These are phyloP conservation scores for Neonectria hederae DNA, from an alignment of 2,329 filamentous ascomycete genomes.

Conservation along the genomic window DNA sequence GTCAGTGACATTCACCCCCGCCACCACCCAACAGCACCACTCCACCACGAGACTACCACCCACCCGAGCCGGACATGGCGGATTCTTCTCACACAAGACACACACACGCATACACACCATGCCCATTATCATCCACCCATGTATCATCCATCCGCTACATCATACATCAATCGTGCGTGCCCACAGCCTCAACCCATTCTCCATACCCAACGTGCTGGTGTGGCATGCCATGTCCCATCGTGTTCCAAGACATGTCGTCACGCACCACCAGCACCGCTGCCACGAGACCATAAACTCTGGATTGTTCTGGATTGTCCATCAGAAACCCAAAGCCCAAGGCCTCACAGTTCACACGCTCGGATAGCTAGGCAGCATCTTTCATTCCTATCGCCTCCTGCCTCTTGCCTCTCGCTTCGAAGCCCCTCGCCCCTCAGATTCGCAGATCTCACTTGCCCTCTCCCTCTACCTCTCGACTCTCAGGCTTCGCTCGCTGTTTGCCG, in stretches of 20 bases:
- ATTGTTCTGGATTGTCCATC: constrained; percentile 28
- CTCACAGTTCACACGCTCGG: constrained; percentile 14
- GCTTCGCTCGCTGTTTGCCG: constrained; percentile 23
- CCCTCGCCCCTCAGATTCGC: background rate
- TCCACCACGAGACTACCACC: constrained; percentile 5
- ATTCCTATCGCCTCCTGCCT: constrained; percentile 12
- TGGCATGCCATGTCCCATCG: constrained; percentile 32
- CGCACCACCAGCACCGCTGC: constrained; percentile 35
- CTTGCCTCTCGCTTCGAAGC: background rate
- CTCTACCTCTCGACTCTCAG: constrained; percentile 5
- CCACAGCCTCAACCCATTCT: constrained; percentile 21
- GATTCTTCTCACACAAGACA: constrained; percentile 21
- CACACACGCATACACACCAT: constrained; percentile 31
- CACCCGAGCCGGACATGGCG: constrained; percentile 2
- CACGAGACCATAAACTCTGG: constrained; percentile 38
- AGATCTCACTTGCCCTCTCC: background rate
- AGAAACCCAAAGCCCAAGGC: constrained; percentile 24
- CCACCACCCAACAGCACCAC: background rate
- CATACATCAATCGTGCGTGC: constrained; percentile 24
- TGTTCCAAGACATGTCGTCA: constrained; percentile 41
- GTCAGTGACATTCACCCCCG: constrained; percentile 1
- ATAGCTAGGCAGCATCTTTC: background rate
- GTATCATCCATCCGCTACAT: constrained; percentile 31
- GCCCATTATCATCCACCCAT: constrained; percentile 7
- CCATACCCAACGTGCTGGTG: constrained; percentile 27